phyloP scores from a whole-genome alignment of 2,329 filamentous ascomycete genomes.

The Furcasterigmium furcatum region DNA sequence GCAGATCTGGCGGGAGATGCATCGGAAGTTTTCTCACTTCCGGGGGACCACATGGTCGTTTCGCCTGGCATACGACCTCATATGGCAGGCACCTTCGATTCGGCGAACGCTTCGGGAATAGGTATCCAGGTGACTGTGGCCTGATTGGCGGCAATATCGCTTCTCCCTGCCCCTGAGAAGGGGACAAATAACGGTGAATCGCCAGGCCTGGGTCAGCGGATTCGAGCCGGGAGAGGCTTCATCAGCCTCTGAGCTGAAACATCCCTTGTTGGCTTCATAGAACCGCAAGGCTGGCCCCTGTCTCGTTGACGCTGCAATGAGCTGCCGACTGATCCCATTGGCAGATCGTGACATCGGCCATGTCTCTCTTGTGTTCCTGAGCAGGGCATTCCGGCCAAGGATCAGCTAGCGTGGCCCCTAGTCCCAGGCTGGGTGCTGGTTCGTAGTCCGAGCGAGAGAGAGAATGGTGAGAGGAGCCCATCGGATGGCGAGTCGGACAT shows the following conservation, averaged over 20 bases:
- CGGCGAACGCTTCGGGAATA: too few relatives aligned
- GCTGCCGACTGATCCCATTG: too few relatives aligned
- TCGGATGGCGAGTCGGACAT: background rate
- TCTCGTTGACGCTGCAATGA: too few relatives aligned
- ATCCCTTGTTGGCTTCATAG: background rate
- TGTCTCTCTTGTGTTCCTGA: too few relatives aligned
- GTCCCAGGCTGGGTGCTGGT: background rate
- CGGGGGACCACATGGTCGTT: background rate
- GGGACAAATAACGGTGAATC: background rate
- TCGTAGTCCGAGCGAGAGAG: constrained; percentile 1
- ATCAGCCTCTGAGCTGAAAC: background rate
- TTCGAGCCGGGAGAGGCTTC: too few relatives aligned
- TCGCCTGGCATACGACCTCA: background rate
- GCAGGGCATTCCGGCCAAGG: background rate
- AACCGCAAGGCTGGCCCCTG: too few relatives aligned
- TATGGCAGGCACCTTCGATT: too few relatives aligned
- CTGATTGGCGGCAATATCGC: too few relatives aligned
- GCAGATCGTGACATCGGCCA: too few relatives aligned
- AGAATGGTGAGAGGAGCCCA: background rate
- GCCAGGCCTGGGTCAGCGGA: too few relatives aligned
- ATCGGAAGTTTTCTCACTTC: background rate
- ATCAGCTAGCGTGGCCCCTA: background rate
- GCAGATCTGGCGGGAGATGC: background rate
- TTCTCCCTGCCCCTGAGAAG: too few relatives aligned
- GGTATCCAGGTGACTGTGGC: too few relatives aligned